phyloP scores from a whole-genome alignment of 441 rosid species.

The Erodium trifolium region DNA sequence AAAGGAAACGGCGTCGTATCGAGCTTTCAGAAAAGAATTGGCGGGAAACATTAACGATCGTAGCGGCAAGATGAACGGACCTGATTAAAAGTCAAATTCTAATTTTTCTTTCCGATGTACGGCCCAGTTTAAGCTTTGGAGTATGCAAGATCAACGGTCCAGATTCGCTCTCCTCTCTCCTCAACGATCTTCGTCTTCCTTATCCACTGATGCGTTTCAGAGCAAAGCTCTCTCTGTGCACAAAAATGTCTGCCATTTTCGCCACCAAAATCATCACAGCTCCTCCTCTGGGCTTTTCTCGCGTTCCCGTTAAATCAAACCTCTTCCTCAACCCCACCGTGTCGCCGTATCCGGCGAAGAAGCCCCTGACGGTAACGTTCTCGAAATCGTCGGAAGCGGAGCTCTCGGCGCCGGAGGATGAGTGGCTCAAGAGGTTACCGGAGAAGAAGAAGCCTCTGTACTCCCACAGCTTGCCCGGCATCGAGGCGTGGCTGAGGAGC shows the following conservation, averaged over 20 bases:
- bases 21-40: neutral
- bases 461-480: slow-evolving; percentile 88
- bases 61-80: neutral
- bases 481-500: slow-evolving; percentile 78
- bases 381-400: slow-evolving; percentile 60
- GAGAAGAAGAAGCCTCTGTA: slow-evolving; percentile 78
- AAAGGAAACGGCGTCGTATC: neutral
- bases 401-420: slow-evolving; percentile 49
- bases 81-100: neutral
- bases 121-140: no score
- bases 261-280: slow-evolving; percentile 6
- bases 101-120: no score
- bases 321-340: slow-evolving; percentile 16
- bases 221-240: neutral
- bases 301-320: neutral
- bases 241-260: slow-evolving; percentile 13
- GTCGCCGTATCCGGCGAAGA: slow-evolving; percentile 20
- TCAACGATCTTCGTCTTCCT: neutral
- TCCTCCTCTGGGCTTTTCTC: slow-evolving; percentile 18
- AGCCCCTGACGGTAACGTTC: slow-evolving; percentile 21
- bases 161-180: neutral
- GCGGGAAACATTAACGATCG: neutral
- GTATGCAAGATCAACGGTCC: neutral
- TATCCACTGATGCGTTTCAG: neutral
- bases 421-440: slow-evolving; percentile 74